phyloP scores from a whole-genome alignment of 2,329 filamentous ascomycete species.

The Scleromitrula shiraiana region DNA sequence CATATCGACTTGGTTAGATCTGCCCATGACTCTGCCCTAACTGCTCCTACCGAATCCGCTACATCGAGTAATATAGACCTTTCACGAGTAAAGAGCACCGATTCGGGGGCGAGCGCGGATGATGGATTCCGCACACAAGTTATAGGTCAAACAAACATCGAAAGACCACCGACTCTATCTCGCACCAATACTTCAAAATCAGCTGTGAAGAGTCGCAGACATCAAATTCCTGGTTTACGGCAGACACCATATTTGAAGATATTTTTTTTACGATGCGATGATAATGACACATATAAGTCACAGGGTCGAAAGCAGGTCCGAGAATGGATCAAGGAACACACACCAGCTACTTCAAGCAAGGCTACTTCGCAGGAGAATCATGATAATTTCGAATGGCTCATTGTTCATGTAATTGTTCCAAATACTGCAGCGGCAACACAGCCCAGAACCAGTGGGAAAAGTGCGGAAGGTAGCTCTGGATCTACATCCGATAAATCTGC shows the following conservation, averaged over 20 bases:
- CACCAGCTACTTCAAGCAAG: constrained; percentile 49
- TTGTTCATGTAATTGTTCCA: constrained; percentile 85
- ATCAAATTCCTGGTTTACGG: constrained; percentile 90
- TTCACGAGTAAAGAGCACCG: constrained; percentile 30
- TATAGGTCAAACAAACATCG: constrained; percentile 33
- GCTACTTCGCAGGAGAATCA: constrained; percentile 76
- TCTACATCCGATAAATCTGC: constrained; percentile 56
- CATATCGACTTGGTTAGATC: constrained; percentile 74
- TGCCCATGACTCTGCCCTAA: constrained; percentile 36
- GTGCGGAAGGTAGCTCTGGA: constrained; percentile 41
- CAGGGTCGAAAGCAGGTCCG: constrained; percentile 69
- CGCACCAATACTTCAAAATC: constrained; percentile 16
- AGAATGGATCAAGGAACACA: constrained; percentile 83
- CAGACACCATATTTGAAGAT: constrained; percentile 92
- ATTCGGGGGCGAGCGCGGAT: constrained; percentile 34
- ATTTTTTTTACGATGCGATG: constrained; percentile 83
- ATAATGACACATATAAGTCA: constrained; percentile 87
- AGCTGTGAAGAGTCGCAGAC: constrained; percentile 55
- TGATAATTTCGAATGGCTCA: constrained; percentile 92
- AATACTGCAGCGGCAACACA: constrained; percentile 76
- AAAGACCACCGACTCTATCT: constrained; percentile 19
- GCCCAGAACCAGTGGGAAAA: constrained; percentile 53
- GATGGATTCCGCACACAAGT: constrained; percentile 56
- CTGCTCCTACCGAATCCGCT: constrained; percentile 30
- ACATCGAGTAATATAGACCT: constrained; percentile 27